Base-by-base conservation (phyloP, 2,329 filamentous ascomycete genomes). In the Fusarium chuoi region DNA sequence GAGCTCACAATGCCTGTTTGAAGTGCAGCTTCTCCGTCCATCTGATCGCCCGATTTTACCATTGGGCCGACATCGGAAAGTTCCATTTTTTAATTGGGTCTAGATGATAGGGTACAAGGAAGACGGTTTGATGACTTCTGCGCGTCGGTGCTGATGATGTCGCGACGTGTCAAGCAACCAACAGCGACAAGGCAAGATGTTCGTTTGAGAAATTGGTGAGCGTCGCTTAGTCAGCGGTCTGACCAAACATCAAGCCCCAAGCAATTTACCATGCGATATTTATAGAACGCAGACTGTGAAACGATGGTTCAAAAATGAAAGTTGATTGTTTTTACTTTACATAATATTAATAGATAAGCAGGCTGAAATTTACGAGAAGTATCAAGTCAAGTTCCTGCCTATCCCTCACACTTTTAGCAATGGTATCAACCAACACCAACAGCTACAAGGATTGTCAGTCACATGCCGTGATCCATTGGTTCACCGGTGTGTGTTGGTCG, bases 61-160 rank as follows among this genome's bases (percentile, higher is more conserved):
- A 1, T 30, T 2, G 6, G 9, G 28, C 13, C 12, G 20, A 9
- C 2, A 17, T 17, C 9, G 0, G 14, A 7, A 3, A 5, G 8
- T 8, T 17, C 13, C 45, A 48, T 12, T 7, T 10, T 4, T 3
- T 1, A 5, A 6, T 22, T 7, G 5, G 5, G 0, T 17, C 8
- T 17, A 33, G 20, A 22, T 3, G 13, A 14, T 7, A 11, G 18
- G 12, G 14, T 14, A 8, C 1, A 14, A 22, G 0, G 13, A 41
- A 22, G 6, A 12, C 22, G 38, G 7, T 15, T 30, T 30, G 12
- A 22, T 10, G 18, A 8, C 12, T 22, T 48, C 8, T 48, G 18
- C 8, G 13, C 12, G 45, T 22, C 7, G 13, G 26, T 28, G 11
- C 12, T 22, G 24, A 22, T 30, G 18, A 11, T 30, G 15, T 48